Evolutionary conservation across 169 alveolate genomes (phyloP).

Genomic region (Plasmodium sp.): DNA sequence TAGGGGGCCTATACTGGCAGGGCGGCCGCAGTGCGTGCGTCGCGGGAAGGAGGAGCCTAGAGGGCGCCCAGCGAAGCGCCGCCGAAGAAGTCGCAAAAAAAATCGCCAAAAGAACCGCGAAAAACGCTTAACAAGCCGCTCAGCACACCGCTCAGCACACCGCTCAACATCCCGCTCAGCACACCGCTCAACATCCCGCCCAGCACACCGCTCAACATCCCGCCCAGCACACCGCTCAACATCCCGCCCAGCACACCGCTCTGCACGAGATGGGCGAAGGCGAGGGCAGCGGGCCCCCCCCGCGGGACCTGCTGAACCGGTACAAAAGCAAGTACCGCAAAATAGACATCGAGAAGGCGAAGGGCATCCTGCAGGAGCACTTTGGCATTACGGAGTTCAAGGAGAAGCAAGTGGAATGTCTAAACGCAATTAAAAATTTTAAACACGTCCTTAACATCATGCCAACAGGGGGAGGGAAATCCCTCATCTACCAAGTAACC

Average conservation of each 20-base stretch:
- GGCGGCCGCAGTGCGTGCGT: no score
- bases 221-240: neutral
- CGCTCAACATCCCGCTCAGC: no score
- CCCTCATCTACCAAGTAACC: constrained; percentile 95
- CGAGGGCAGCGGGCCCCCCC: neutral
- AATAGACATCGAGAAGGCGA: constrained; percentile 45
- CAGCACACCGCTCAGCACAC: no score
- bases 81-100: neutral
- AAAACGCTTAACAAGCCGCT: no score
- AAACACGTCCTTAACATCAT: constrained; percentile 92
- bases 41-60: no score
- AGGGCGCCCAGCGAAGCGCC: neutral
- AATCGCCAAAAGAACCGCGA: no score
- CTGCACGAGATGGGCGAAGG: neutral
- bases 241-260: no score
- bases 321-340: constrained; percentile 36
- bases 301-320: neutral
- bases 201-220: neutral
- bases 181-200: no score
- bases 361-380: constrained; percentile 25
- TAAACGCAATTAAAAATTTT: constrained; percentile 90
- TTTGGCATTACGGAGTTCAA: constrained; percentile 81
- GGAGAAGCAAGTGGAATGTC: constrained; percentile 92
- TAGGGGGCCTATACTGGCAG: neutral
- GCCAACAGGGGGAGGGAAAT: constrained; percentile 99